Base-by-base conservation (phyloP, 2,329 filamentous ascomycete species). In the Ophiostoma tasmaniense region DNA sequence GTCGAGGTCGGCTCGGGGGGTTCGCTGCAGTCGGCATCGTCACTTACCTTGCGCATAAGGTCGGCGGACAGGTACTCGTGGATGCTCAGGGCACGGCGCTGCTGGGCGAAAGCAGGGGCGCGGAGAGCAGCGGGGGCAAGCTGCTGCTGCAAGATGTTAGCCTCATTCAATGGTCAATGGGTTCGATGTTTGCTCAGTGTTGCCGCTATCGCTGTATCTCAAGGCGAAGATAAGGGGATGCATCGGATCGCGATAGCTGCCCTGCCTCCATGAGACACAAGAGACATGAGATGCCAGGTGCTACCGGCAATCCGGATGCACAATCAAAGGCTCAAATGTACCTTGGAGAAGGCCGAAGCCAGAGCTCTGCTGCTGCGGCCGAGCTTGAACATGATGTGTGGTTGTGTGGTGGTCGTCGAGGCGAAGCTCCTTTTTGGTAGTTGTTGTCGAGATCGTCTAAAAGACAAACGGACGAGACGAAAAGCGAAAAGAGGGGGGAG, bases 41-140 rank as follows among this genome's bases (percentile, higher is more conserved):
- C 35, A 71, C 74, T 80, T 84, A 89, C 87, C 84, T 88, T 78
- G 81, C 85, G 91, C 77, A 99, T 87, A 75, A 99, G 89, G 80
- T 93, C 91, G 76, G 93, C 92, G 76, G 95, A 97, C 77, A 94
- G 90, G 84, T 97, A 98, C 84, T 99, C 95, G 85, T 99, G 95
- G 78, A 99, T 97, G 78, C 92, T 95, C 78, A 99, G 87, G 78
- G 90, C 89, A 84, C 95, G 88, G 81, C 86, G 87, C 83, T 97
- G 93, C 81, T 95, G 86, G 75, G 82, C 85, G 76, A 68, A 45
- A 76, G 88, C 85, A 82, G 91, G 83, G 74, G 86, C 80, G 81
- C 85, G 85, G 76, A 83, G 77, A 72, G 81, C 78, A 73, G 67
- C 66, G 25, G 83, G 80, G 67, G 81, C 78, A 74, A 80, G 74